Evolutionary conservation across 2,329 filamentous ascomycete genomes (phyloP).

Genomic region (Hyphodiscus sp.): DNA sequence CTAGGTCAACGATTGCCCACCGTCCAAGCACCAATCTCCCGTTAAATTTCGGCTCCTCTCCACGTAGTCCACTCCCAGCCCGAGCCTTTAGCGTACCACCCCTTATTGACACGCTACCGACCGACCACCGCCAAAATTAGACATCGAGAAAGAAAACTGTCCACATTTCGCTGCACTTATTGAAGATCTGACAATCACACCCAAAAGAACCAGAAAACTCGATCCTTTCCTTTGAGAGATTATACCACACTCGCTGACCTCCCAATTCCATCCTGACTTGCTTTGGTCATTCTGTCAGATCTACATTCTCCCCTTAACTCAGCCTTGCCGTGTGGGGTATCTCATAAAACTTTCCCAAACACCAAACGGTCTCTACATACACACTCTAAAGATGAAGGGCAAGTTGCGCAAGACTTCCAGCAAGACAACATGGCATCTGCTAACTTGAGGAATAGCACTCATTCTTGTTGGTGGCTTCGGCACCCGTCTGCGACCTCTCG

Average conservation of each 20-base stretch:
- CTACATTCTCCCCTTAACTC: not conserved
- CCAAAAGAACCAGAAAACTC: constrained; percentile 6
- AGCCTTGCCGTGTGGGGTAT: constrained; percentile 15
- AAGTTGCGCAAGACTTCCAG: constrained; percentile 6
- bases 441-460: constrained; percentile 55
- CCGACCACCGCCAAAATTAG: too few relatives aligned
- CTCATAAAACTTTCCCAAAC: not conserved
- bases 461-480: constrained; percentile 99
- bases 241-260: constrained; percentile 1
- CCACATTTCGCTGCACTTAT: not conserved
- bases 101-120: too few relatives aligned
- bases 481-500: constrained; percentile 92
- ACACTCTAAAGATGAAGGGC: constrained; percentile 29
- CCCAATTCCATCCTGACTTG: not conserved
- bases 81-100: too few relatives aligned
- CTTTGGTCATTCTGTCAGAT: not conserved
- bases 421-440: constrained; percentile 1
- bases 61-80: too few relatives aligned
- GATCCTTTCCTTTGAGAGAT: not conserved
- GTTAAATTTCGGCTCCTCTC: not conserved
- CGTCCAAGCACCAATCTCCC: too few relatives aligned
- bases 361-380: constrained; percentile 10
- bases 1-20: too few relatives aligned
- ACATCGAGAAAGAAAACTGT: too few relatives aligned
- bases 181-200: not conserved